Evolutionary conservation across 192 early-diverging fungal genomes (phyloP).

Genomic region (Coemansia sp.): DNA sequence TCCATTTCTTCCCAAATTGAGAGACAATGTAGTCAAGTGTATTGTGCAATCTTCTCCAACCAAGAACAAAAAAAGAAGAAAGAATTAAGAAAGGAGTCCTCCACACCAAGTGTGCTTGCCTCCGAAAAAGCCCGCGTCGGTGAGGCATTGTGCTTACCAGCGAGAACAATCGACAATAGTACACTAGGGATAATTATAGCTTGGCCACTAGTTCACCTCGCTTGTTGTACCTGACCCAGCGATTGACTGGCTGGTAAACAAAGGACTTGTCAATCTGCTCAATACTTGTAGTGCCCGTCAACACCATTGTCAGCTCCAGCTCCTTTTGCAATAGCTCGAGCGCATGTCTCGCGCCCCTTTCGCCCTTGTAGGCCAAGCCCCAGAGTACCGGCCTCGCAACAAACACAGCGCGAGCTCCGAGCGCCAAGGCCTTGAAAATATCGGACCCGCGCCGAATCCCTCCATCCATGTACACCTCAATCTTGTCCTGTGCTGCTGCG

Average conservation of each 20-base stretch:
- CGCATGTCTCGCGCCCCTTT: conserved; percentile 75
- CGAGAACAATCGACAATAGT: conserved; percentile 14
- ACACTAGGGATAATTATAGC: conserved; percentile 21
- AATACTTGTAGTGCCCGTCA: conserved; percentile 70
- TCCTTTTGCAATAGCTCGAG: conserved; percentile 84
- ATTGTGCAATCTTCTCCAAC: not conserved
- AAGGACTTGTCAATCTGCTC: conserved; percentile 65
- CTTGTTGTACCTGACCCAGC: conserved; percentile 47
- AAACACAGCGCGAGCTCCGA: conserved; percentile 86
- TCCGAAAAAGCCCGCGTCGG: conserved; percentile 2
- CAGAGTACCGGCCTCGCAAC: conserved; percentile 63
- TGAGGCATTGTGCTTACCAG: not conserved
- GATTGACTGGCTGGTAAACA: conserved; percentile 43
- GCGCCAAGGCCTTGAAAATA: conserved; percentile 93
- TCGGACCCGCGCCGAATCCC: conserved; percentile 91
- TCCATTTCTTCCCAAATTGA: not conserved
- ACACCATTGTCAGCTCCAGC: conserved; percentile 80
- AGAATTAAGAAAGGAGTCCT: conserved; percentile 1
- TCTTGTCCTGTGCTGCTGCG: conserved; percentile 64
- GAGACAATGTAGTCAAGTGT: not conserved
- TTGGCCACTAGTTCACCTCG: conserved; percentile 30
- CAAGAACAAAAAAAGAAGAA: conserved; percentile 3
- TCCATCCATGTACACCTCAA: conserved; percentile 95
- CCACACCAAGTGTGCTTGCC: not conserved
- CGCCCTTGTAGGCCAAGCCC: conserved; percentile 91